Evolutionary conservation across 2,329 filamentous ascomycete species (phyloP).

Genomic region (Leptographium radiaticola): DNA sequence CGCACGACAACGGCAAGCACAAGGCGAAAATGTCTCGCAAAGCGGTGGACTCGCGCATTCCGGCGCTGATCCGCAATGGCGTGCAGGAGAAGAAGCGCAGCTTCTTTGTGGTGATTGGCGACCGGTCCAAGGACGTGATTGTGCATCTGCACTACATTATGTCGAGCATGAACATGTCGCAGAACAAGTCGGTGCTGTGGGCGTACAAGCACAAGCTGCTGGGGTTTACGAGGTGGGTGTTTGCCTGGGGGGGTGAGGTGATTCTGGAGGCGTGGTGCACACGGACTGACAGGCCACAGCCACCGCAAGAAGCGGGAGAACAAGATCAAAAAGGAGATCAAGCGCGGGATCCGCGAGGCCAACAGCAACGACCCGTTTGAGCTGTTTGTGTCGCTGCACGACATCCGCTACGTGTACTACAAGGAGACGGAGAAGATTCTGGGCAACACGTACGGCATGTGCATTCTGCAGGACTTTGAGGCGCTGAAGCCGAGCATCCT

Average conservation of each 20-base stretch:
- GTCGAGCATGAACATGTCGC: conserved; percentile 56
- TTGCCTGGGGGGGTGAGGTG: neutral
- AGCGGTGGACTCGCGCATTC: conserved; percentile 69
- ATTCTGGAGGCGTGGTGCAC: neutral
- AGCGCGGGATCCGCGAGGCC: conserved; percentile 80
- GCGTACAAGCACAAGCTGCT: conserved; percentile 97
- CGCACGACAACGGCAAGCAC: neutral
- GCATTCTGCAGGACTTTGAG: conserved; percentile 95
- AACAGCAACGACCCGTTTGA: conserved; percentile 95
- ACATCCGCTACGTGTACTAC: conserved; percentile 98
- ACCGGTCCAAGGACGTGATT: conserved; percentile 91
- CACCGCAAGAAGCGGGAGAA: conserved; percentile 96
- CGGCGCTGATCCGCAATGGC: conserved; percentile 81
- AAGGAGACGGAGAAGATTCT: conserved; percentile 99
- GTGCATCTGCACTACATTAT: conserved; percentile 89
- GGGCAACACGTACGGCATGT: conserved; percentile 73
- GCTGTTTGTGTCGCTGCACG: conserved; percentile 88
- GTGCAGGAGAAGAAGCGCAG: conserved; percentile 92
- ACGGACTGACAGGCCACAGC: conserved; percentile 25
- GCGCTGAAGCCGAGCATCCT: conserved; percentile 94
- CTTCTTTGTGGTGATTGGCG: conserved; percentile 94
- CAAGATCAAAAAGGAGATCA: conserved; percentile 98
- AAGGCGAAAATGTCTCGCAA: conserved; percentile 45
- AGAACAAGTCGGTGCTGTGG: conserved; percentile 91
- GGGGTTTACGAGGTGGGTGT: conserved; percentile 62